Conservation (phyloP, 192 early-diverging fungal genomes). For the Chytriomyces sp. region DNA sequence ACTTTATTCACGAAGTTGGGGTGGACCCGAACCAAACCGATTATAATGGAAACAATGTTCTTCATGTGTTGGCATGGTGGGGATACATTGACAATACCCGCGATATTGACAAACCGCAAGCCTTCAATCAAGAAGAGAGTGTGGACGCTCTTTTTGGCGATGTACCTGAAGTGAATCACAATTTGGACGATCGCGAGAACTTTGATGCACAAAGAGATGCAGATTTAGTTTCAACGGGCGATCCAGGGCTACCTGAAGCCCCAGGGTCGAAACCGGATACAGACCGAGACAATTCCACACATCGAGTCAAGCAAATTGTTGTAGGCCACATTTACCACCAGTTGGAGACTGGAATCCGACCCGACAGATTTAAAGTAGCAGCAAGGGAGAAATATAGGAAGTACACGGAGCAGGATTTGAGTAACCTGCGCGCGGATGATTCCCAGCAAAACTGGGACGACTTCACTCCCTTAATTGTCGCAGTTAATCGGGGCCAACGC, state of each 20-base stretch:
- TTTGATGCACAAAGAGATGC: background rate
- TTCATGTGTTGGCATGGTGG: slow-evolving; percentile 31
- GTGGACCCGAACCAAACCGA: slow-evolving; percentile 29
- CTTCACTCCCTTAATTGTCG: slow-evolving; percentile 23
- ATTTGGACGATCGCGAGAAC: background rate
- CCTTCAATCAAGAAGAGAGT: background rate
- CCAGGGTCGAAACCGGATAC: background rate
- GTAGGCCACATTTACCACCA: slow-evolving; percentile 24
- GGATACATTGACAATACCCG: slow-evolving; percentile 21
- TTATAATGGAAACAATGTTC: slow-evolving; percentile 34
- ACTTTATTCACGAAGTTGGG: slow-evolving; percentile 25
- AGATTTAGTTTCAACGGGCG: background rate
- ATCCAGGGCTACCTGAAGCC: background rate
- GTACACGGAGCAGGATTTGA: background rate
- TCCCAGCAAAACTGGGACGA: slow-evolving; percentile 9
- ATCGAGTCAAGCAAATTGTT: too few relatives aligned
- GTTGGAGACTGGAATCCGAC: slow-evolving; percentile 11
- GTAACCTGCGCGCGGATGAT: background rate
- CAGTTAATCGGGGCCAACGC: slow-evolving; percentile 8
- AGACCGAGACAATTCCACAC: too few relatives aligned
- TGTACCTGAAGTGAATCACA: background rate
- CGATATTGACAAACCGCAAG: slow-evolving; percentile 5
- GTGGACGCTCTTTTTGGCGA: background rate
- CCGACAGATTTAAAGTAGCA: background rate
- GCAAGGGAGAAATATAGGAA: background rate